Evolutionary conservation across 441 rosid species (phyloP).

Genomic region (Croton laevigatus): DNA sequence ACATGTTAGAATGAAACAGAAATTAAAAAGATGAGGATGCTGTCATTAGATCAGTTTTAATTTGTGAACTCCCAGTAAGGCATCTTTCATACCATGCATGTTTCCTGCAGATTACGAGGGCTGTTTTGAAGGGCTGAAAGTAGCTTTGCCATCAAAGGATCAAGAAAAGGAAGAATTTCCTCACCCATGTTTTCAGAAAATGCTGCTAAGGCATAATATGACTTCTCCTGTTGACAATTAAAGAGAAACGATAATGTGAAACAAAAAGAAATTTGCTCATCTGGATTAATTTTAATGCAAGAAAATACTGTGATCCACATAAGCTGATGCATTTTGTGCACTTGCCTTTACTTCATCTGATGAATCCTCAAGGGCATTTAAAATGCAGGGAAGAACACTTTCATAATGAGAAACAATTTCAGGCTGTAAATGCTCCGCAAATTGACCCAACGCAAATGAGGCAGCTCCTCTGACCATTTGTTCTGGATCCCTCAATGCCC

Average conservation of each 20-base stretch:
- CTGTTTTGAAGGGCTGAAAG: slow-evolving; percentile 79
- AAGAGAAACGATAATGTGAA: slow-evolving; percentile 6
- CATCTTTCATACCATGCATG: slow-evolving; percentile 80
- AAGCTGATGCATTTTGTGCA: slow-evolving; percentile 5
- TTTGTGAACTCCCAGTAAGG: slow-evolving; percentile 4
- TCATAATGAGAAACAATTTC: slow-evolving; percentile 81
- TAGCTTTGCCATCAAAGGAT: slow-evolving; percentile 88
- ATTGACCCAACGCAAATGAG: slow-evolving; percentile 96
- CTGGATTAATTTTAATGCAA: neutral
- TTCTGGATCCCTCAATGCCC: slow-evolving; percentile 90
- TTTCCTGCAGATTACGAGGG: slow-evolving; percentile 94
- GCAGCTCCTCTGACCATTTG: slow-evolving; percentile 99
- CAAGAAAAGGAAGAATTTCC: slow-evolving; percentile 92
- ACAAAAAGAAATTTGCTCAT: neutral
- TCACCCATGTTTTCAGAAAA: slow-evolving; percentile 99
- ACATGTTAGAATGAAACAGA: slow-evolving; percentile 19
- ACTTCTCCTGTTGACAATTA: slow-evolving; percentile 66
- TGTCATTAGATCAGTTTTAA: neutral
- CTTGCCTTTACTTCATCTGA: slow-evolving; percentile 98
- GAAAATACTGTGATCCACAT: neutral
- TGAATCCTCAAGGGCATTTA: slow-evolving; percentile 86
- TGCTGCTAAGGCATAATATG: slow-evolving; percentile 97
- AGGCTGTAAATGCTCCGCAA: slow-evolving; percentile 98
- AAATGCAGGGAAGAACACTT: slow-evolving; percentile 89
- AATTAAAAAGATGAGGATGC: neutral